These are phyloP conservation scores for Kalmusia sp. DNA, from an alignment of 2,329 filamentous ascomycete species.

Conservation along the genomic window DNA sequence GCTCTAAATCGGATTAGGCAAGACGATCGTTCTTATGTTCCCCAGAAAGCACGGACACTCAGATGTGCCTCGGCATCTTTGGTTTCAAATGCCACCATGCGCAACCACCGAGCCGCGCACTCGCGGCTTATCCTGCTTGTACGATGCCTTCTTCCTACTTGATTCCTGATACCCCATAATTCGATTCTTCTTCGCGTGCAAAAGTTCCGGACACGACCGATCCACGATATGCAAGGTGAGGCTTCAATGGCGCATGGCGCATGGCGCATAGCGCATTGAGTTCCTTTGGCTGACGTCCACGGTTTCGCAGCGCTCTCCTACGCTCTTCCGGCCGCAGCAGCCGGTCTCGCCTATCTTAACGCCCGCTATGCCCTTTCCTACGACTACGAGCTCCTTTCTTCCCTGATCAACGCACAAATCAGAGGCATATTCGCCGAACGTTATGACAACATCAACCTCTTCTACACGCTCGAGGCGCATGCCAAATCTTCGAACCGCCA, in stretches of 20 bases:
- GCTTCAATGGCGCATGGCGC: neutral
- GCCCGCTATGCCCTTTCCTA: slow-evolving; percentile 71
- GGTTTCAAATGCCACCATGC: neutral
- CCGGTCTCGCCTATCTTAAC: slow-evolving; percentile 67
- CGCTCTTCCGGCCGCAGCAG: slow-evolving; percentile 42
- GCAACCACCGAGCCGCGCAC: neutral
- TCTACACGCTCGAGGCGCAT: slow-evolving; percentile 43
- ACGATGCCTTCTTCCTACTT: neutral
- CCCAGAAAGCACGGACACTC: neutral
- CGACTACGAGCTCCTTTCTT: slow-evolving; percentile 67
- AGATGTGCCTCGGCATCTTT: slow-evolving; percentile 2
- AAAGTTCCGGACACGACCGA: no score
- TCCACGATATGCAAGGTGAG: slow-evolving; percentile 2
- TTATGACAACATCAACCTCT: slow-evolving; percentile 67
- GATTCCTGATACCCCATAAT: neutral
- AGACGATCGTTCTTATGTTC: no score
- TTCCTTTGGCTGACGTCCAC: neutral
- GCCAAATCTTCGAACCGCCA: slow-evolving; percentile 34
- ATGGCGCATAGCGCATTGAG: neutral
- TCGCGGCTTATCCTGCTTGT: neutral
- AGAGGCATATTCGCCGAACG: slow-evolving; percentile 58
- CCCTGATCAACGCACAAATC: slow-evolving; percentile 56
- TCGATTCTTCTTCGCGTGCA: neutral
- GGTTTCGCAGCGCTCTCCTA: slow-evolving; percentile 30
- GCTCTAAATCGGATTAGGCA: no score